Percentiles rank a stretch among this genome's conserved stretches.
These are phyloP conservation scores for Malassezia equina DNA, from an alignment of 1,284 basidiomycete species.

Conservation along the genomic window DNA sequence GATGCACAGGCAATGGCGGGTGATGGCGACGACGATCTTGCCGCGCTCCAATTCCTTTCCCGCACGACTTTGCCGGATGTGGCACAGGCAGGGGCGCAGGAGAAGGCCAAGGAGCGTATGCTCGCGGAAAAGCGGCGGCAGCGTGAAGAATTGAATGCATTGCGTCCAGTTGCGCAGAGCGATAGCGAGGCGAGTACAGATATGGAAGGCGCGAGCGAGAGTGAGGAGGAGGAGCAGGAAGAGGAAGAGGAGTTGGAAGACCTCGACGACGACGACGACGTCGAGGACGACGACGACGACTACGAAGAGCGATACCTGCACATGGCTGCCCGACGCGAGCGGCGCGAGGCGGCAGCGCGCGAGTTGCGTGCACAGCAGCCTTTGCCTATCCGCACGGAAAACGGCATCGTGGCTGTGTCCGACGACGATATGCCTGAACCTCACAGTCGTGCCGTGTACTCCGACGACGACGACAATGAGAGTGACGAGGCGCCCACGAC, in stretches of 20 bases:
- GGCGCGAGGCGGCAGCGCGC: conserved; percentile 8
- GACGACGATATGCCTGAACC: conserved; percentile 8
- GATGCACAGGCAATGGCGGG: conserved; percentile 14
- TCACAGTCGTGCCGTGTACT: conserved; percentile 26
- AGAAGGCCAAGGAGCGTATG: not conserved
- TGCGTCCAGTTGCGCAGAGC: conserved; percentile 29
- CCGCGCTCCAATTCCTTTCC: conserved; percentile 9
- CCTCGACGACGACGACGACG: not conserved
- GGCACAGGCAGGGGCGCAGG: conserved; percentile 5
- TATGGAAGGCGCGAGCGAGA: conserved; percentile 68
- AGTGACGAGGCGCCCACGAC: conserved; percentile 8
- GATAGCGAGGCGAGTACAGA: conserved; percentile 64
- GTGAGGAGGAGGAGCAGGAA: conserved; percentile 14
- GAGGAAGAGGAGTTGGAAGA: not conserved
- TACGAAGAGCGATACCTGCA: conserved; percentile 27
- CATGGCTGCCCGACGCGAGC: conserved; percentile 21
- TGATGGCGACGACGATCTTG: conserved; percentile 1
- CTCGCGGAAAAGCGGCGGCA: conserved; percentile 4
- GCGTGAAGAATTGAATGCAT: conserved; percentile 7
- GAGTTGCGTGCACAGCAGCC: conserved; percentile 20
- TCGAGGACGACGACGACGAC: conserved; percentile 7
- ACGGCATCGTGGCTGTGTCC: conserved; percentile 1
- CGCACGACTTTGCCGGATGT: conserved; percentile 7
- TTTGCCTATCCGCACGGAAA: conserved; percentile 14
- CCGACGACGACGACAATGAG: conserved; percentile 7